Conservation (phyloP, 768 basidiomycete species). For the Podaxis mareebaensis region DNA sequence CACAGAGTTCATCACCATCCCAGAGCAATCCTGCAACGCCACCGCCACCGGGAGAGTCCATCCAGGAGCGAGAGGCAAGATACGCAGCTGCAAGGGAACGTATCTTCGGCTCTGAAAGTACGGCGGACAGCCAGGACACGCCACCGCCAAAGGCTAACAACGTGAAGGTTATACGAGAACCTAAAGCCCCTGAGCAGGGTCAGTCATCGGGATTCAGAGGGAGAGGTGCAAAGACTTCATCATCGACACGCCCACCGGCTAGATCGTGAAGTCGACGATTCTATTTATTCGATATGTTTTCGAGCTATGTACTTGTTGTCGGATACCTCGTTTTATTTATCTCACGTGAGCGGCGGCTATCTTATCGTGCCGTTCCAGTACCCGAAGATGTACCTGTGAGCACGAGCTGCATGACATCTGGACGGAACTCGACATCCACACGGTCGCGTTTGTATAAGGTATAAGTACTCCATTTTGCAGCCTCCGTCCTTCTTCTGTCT, state of each 20-base stretch:
- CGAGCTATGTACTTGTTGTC: not conserved
- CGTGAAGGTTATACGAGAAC: constrained; percentile 10
- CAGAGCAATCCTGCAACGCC: constrained; percentile 28
- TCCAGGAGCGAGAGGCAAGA: constrained; percentile 69
- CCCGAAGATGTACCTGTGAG: not conserved
- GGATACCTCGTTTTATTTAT: not conserved
- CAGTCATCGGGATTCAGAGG: constrained; percentile 9
- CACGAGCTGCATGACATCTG: not conserved
- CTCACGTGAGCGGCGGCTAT: constrained; percentile 4
- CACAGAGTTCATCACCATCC: constrained; percentile 36
- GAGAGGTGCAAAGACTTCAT: constrained; percentile 5
- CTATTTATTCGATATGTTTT: constrained; percentile 1
- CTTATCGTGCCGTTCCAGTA: not conserved
- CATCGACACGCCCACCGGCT: not conserved
- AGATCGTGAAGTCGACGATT: not conserved
- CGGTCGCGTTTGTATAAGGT: constrained; percentile 1
- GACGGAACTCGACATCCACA: not conserved
- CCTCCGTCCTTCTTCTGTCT: not conserved
- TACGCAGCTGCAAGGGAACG: constrained; percentile 75
- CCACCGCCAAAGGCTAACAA: not conserved
- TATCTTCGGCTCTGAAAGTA: constrained; percentile 53
- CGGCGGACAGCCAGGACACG: not conserved
- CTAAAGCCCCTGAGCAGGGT: constrained; percentile 9
- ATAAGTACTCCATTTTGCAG: constrained; percentile 5
- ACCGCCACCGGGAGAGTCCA: constrained; percentile 32